Percentiles rank a stretch among this genome's conserved stretches.
Conservation (phyloP, 1,284 basidiomycete species). For the Meripilus lineatus region DNA sequence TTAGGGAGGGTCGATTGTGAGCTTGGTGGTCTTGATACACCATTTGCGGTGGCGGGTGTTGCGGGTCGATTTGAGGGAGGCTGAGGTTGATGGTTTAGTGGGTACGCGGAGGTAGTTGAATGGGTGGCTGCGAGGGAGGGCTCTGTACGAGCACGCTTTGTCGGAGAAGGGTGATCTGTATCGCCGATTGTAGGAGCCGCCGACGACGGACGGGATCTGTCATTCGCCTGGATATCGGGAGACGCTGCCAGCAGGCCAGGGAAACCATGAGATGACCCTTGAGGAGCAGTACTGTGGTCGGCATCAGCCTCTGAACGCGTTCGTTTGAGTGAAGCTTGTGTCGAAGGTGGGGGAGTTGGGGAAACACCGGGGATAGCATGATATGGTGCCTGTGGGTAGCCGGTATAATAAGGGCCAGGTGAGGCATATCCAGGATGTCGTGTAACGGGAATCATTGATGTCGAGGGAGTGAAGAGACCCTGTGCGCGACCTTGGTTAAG, state of each 20-base stretch:
- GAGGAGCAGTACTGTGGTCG: conserved; percentile 17
- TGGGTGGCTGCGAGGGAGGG: conserved; percentile 24
- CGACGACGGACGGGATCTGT: conserved; percentile 41
- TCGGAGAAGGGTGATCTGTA: conserved; percentile 56
- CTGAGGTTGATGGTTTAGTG: not conserved
- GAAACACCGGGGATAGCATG: conserved; percentile 30
- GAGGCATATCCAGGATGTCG: conserved; percentile 32
- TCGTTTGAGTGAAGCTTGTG: conserved; percentile 37
- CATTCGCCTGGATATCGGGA: conserved; percentile 40
- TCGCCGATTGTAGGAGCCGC: conserved; percentile 39
- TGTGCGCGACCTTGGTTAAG: conserved; percentile 82
- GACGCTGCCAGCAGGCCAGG: conserved; percentile 35
- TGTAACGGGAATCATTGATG: conserved; percentile 42
- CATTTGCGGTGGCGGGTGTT: conserved; percentile 9
- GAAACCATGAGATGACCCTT: conserved; percentile 16
- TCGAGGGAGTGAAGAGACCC: conserved; percentile 79
- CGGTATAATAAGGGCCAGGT: conserved; percentile 27
- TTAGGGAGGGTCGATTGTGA: conserved; percentile 13
- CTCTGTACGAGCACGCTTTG: conserved; percentile 62
- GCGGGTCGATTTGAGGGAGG: conserved; percentile 1
- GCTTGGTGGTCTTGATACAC: conserved; percentile 7
- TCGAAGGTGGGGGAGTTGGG: conserved; percentile 52
- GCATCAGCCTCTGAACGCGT: conserved; percentile 42
- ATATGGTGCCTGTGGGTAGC: conserved; percentile 41
- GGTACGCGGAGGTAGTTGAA: conserved; percentile 7